Evolutionary conservation across 2,329 filamentous ascomycete genomes (phyloP).

Genomic region (Colletotrichum gigasporum): DNA sequence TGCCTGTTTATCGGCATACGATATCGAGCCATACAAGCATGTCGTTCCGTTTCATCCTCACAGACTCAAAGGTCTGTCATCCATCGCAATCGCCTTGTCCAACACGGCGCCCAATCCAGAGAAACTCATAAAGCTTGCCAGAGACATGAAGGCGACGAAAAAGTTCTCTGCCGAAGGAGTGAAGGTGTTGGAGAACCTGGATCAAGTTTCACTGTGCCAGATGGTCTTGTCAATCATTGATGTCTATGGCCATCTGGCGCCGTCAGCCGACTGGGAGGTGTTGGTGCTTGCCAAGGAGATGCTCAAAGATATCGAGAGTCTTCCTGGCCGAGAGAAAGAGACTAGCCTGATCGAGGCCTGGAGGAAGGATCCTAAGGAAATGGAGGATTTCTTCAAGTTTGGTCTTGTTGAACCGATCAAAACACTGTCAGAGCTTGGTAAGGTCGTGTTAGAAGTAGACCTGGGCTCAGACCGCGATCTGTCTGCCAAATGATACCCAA

Average conservation of each 20-base stretch:
- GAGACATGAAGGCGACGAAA: constrained; percentile 36
- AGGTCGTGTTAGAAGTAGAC: constrained; percentile 52
- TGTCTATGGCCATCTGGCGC: constrained; percentile 50
- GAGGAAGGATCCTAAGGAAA: constrained; percentile 49
- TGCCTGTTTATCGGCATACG: constrained; percentile 56
- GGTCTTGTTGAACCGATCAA: constrained; percentile 59
- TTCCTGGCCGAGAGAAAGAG: constrained; percentile 57
- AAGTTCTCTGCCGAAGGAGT: not conserved
- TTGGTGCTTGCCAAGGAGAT: constrained; percentile 54
- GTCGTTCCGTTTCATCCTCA: constrained; percentile 59
- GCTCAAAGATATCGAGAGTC: constrained; percentile 57
- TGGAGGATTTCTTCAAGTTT: constrained; percentile 56
- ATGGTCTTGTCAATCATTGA: constrained; percentile 60
- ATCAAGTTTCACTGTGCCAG: constrained; percentile 64
- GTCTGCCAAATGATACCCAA: constrained; percentile 13
- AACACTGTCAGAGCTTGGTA: constrained; percentile 55
- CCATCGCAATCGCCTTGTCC: constrained; percentile 61
- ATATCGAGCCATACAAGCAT: constrained; percentile 60
- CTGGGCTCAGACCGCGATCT: constrained; percentile 40
- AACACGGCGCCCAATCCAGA: constrained; percentile 55
- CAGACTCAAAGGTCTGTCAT: constrained; percentile 60
- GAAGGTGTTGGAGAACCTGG: constrained; percentile 45
- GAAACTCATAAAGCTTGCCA: constrained; percentile 36
- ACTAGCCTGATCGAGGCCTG: constrained; percentile 54
- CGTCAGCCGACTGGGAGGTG: constrained; percentile 57